Conservation (phyloP, 75 land plant genomes). For the Larix kaempferi region DNA sequence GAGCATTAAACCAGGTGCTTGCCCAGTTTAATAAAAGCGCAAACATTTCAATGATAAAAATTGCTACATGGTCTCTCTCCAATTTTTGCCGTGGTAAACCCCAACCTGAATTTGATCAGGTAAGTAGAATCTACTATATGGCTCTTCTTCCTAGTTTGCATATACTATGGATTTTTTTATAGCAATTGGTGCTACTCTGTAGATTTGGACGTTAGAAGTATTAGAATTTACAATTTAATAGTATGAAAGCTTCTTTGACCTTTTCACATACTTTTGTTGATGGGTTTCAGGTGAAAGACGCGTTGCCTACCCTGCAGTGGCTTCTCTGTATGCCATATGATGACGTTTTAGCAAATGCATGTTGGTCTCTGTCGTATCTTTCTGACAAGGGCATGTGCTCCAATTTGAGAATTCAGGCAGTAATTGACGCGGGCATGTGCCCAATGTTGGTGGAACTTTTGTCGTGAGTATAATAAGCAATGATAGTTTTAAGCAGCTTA, state of each 20-base stretch:
- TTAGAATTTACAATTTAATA: too few relatives aligned
- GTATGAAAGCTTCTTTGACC: too few relatives aligned
- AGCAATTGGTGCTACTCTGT: too few relatives aligned
- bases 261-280: too few relatives aligned
- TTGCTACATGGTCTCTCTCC: conserved; percentile 23
- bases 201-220: too few relatives aligned
- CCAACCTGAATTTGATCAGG: conserved; percentile 37
- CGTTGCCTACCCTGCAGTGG: too few relatives aligned
- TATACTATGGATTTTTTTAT: too few relatives aligned
- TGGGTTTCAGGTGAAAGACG: too few relatives aligned
- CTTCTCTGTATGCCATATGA: conserved; percentile 14
- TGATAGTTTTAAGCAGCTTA: too few relatives aligned
- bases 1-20: conserved; percentile 33
- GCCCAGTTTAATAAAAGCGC: conserved; percentile 30
- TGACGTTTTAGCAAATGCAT: conserved; percentile 46
- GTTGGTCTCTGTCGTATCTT: conserved; percentile 46
- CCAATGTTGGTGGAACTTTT: conserved; percentile 17
- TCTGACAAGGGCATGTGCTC: conserved; percentile 46
- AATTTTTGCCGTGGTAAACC: conserved; percentile 32
- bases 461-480: conserved; percentile 2
- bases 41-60: conserved; percentile 34
- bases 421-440: conserved; percentile 29
- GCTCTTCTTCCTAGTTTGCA: too few relatives aligned
- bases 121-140: too few relatives aligned
- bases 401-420: conserved; percentile 39